Base-by-base conservation (phyloP, 768 basidiomycete species). In the Boletus tylopilopsis region DNA sequence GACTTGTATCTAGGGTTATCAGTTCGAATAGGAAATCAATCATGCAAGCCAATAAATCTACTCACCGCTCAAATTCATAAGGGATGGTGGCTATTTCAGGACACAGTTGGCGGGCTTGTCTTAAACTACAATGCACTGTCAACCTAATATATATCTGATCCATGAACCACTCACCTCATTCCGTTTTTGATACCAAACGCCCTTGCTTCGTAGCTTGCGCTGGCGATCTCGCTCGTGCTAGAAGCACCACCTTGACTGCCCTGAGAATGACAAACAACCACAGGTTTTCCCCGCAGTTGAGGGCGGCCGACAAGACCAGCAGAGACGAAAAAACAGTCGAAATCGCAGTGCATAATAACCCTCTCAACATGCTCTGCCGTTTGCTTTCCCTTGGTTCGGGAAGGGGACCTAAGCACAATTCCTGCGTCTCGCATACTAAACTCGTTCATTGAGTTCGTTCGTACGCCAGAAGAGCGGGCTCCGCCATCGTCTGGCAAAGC, bases 311-410 rank as follows among this genome's bases (percentile, higher is more conserved):
- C 74, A 43, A 94, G 69, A 0, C 93, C 91, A n/a, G 86, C 95
- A 1, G 90, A 85, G 11, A 97, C 94, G 63, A 99, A 99, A 75
- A 97, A 98, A 55, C 86, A 92, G 61, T 99, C 96, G 56, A 98
- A 97, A 66, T 94, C 91, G 57, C 88, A 90, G 59, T 94, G 91
- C 88, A 94, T 90, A 59, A 92, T 87, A 10, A 89, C 80, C 15
- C 77, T 76, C 36, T 82, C 78, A 29, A 74, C 56, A 18, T 74
- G 71, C 23, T 73, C 69, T 3, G 73, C 76, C 29, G 73, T 73
- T 35, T 75, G 76, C 55, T 84, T 84, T 59, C 75, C 77, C 53
- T 77, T 80, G 13, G 62, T 61, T 57, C 73, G 73, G 18, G 64
- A 60, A 34, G 82, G 78, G 8, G 81, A 80, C 47, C 67, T 72